Conservation (phyloP, 2,329 filamentous ascomycete species). For the Pestalotiopsis sp. region DNA sequence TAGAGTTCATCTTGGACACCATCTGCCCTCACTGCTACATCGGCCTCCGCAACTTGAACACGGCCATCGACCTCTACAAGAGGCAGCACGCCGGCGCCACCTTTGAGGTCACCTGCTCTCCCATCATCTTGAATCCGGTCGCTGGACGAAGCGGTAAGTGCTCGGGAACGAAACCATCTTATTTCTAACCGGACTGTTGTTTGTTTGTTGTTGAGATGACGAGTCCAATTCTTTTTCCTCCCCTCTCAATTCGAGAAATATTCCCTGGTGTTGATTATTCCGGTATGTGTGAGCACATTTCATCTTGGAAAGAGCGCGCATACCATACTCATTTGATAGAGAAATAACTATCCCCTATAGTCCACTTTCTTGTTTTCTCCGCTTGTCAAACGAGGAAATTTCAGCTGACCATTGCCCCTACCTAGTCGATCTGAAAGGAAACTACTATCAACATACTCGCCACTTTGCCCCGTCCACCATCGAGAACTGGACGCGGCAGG, state of each 20-base stretch:
- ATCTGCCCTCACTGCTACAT: conserved; percentile 57
- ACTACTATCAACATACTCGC: conserved; percentile 36
- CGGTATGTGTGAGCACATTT: neutral
- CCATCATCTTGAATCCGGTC: conserved; percentile 43
- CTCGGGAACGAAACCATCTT: neutral
- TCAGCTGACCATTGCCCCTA: too few relatives aligned
- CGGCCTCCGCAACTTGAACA: conserved; percentile 47
- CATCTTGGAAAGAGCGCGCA: neutral
- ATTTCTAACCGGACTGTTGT: neutral
- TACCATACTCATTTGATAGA: neutral
- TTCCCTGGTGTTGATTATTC: neutral
- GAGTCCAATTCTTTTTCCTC: neutral
- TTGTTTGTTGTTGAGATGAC: neutral
- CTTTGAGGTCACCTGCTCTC: conserved; percentile 50
- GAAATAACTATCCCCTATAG: neutral
- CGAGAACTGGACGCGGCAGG: conserved; percentile 29
- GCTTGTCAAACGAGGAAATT: neutral
- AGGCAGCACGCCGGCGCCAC: conserved; percentile 41
- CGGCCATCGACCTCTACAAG: conserved; percentile 44
- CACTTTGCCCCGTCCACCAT: conserved; percentile 28
- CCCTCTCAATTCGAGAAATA: neutral
- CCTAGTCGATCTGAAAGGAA: conserved; percentile 39
- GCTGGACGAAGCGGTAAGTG: conserved; percentile 31
- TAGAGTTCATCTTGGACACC: conserved; percentile 52
- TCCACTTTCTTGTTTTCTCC: neutral